Base-by-base conservation (phyloP, 768 basidiomycete genomes). In the Kwoniella mangroviensis region DNA sequence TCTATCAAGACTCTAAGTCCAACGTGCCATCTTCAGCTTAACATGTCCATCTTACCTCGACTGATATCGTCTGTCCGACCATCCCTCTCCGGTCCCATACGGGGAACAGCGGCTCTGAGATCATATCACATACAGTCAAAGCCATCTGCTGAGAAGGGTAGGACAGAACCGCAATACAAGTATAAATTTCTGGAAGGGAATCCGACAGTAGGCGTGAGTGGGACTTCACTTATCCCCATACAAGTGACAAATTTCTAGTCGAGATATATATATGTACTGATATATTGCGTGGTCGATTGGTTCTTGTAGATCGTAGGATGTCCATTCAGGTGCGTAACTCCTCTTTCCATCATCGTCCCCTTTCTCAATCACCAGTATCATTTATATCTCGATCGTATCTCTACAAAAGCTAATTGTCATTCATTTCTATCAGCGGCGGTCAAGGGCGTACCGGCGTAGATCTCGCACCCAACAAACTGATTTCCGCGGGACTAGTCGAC, bases 261-360 rank as follows among this genome's bases (percentile, higher is more conserved):
- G 34, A 34, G 4, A 34, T 34, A 7, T 34, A 34, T 34, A 34
- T 34, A 34, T 34, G 3, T 34, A 34, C 34, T 34, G 63, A 78
- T 58, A 68, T 69, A 55, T 40, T 64, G 45, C 45, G 34, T 49
- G 45, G 19, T 19, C 15, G 58, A 19, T 19, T 49, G 13, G 41
- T 12, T 66, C 26, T 28, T 55, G 41, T 45, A 94, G 91, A 92
- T 98, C 77, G 90, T 98, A 34, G 94, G 93, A 28, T 97, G 94
- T 85, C 95, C 95, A 17, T 97, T 97, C 87, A 93, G 92, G 94
- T 93, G 77, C 81, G 88, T 74, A 17, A 63, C 41, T 52, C 54
- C 42, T 26, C 10, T 12, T 52, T 24, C 40, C 60, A 26, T 22
- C 41, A 34, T 41, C 11, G 26, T 19, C 11, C 4, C 15, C 13